Conservation (phyloP, 2,329 filamentous ascomycete genomes). For the Sporothrix euskadiensis region DNA sequence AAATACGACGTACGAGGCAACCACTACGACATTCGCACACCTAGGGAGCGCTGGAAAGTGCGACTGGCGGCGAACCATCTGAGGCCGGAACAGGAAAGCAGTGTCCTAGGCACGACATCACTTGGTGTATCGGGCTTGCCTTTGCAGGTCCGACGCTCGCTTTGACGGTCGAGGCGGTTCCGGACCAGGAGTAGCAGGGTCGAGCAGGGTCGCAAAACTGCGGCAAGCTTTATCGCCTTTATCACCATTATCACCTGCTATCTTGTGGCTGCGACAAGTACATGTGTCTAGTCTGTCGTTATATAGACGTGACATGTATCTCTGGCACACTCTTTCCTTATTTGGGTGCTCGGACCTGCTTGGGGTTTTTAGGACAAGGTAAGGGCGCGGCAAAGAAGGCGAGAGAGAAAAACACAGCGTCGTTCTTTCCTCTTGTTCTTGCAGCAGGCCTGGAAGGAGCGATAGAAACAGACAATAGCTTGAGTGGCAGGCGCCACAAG, state of each 20-base stretch:
- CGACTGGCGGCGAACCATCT: neutral
- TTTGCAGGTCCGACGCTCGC: neutral
- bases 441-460: neutral
- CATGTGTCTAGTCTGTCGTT: conserved; percentile 1
- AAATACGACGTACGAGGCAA: conserved; percentile 21
- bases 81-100: neutral
- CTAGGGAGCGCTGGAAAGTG: neutral
- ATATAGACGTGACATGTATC: neutral
- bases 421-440: neutral
- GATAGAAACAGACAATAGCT: neutral
- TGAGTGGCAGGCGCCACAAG: neutral
- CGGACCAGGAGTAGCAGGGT: neutral
- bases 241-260: neutral
- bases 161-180: conserved; percentile 3
- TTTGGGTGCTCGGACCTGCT: neutral
- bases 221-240: neutral
- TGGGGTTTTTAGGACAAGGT: neutral
- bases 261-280: neutral
- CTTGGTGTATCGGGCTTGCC: neutral
- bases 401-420: neutral
- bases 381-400: neutral
- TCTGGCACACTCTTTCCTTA: neutral
- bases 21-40: neutral
- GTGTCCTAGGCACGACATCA: neutral
- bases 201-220: neutral